Evolutionary conservation across 164 flowering plant genomes (phyloP), one percentile per base, ranked within the genome.

Genomic region (Warburgia ugandensis): DNA sequence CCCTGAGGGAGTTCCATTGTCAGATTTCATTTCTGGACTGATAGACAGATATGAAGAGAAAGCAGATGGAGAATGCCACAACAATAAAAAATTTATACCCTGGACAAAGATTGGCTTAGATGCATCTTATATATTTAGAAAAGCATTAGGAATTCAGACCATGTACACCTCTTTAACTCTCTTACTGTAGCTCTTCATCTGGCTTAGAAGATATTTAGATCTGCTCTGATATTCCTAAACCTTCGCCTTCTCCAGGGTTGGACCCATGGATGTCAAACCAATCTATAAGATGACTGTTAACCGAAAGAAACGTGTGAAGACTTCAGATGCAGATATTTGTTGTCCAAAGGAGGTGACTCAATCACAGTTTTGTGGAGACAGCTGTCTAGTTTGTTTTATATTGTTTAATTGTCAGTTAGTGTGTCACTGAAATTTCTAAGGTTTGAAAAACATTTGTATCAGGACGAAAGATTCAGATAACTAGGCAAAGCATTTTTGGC

Each of bases 261-360:
- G 69, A 37, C 67, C 64, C 14, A 61, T 65, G 69, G 32, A 48
- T 27, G 9, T 21, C 29, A 64, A 56, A 40, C 32, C 59, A 10
- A 69, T 56, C 57, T 43, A 26, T 26, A 59, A 60, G 23, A 69
- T 45, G 60, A 2, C 30, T 25, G 20, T n/a, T 4, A 51, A 32
- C 26, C 66, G 45, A 43, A 52, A 38, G 56, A 56, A 55, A 40
- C 58, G 56, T 28, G 19, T 30, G 17, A 40, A 33, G 45, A n/a
- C n/a, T n/a, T n/a, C n/a, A n/a, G n/a, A n/a, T 9, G 23, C 31
- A 36, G 51, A 36, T 27, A 29, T 23, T 3, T 58, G 39, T 12
- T 29, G 31, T 23, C 73, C 73, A 22, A 37, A 64, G 41, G 63
- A 68, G 73, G 73, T 54, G 40, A 43, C 20, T 31, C 3, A 17